Base-by-base conservation (phyloP, 2,329 filamentous ascomycete genomes). In the Chaetothyriales sp. region DNA sequence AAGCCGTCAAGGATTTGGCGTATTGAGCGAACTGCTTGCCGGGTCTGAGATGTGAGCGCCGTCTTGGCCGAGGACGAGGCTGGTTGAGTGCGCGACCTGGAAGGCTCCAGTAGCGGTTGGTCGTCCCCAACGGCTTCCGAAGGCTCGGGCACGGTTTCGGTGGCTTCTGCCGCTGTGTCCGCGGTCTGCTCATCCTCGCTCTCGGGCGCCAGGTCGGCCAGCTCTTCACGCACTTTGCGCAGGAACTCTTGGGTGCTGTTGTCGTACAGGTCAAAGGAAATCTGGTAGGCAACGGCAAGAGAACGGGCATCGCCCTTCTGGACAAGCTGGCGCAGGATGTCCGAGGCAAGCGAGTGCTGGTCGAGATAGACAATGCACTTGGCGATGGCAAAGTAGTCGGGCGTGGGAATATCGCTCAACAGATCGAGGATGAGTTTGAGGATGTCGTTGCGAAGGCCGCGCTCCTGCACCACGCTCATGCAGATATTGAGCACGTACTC, bases 171-270 rank as follows among this genome's bases (percentile, higher is more conserved):
- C 5, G 32, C 18, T 20, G 74, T 67, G 54, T 76, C 67, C 18
- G 74, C 68, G 26, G 70, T 69, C 54, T 75, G 70, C 10, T 39
- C 32, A 4, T 39, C 32, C 4, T 39, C 32, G 67, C 61, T 62
- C 50, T 76, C 70, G 2, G 67, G 65, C 6, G 69, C 59, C 48
- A 70, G 63, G 10, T 76, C 73, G 0, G 88, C 86, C 28, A 96
- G 73, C 45, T 86, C 81, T 52, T 85, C 80, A 62, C 90, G 82
- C 44, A 98, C 86, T 69, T 92, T 95, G 59, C 82, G 81, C 20
- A 98, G 70, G 61, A 98, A 98, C 65, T 96, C 92, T 62, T 98
- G 92, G 0, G 92, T 96, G 59, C 92, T 92, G 63, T 98, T 98
- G 70, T 98, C 92, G 68, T 95, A 96, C 5, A 98, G 76, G 63